Evolutionary conservation across 1,139 yeast species (phyloP).

Genomic region (Nakaseomyces glabratus): DNA sequence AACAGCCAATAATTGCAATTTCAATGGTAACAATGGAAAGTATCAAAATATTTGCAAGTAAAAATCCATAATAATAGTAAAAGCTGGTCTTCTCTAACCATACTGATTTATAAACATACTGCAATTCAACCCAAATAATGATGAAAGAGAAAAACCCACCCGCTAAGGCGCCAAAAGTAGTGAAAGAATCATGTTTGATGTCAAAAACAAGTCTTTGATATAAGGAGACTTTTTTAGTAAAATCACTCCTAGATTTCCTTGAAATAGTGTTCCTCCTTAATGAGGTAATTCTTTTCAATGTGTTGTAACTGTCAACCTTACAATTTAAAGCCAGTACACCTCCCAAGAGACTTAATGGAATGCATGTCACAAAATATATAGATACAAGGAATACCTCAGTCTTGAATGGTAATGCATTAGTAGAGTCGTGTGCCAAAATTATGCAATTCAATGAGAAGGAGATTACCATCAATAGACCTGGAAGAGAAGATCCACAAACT

Average conservation of each 20-base stretch:
- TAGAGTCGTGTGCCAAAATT: slow-evolving; percentile 70
- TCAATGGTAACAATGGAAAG: slow-evolving; percentile 59
- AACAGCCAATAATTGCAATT: slow-evolving; percentile 64
- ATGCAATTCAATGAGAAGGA: slow-evolving; percentile 54
- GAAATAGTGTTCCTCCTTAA: slow-evolving; percentile 1
- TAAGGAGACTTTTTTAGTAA: neutral
- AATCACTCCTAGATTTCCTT: neutral
- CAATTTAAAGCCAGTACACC: slow-evolving; percentile 47
- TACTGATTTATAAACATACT: slow-evolving; percentile 64
- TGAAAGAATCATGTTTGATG: slow-evolving; percentile 6
- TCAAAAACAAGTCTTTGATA: neutral
- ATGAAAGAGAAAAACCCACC: slow-evolving; percentile 17
- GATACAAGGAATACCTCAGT: slow-evolving; percentile 51
- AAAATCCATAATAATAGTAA: slow-evolving; percentile 72
- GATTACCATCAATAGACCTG: slow-evolving; percentile 46
- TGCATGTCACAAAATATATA: slow-evolving; percentile 53
- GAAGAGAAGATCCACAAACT: slow-evolving; percentile 52
- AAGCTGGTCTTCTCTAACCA: slow-evolving; percentile 77
- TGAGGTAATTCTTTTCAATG: neutral
- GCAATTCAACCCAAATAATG: slow-evolving; percentile 53
- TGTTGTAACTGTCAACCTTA: neutral
- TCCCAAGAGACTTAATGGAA: slow-evolving; percentile 70
- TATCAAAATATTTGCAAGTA: slow-evolving; percentile 52
- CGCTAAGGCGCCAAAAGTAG: slow-evolving; percentile 7
- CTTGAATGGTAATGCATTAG: slow-evolving; percentile 70